Evolutionary conservation across 441 rosid genomes (phyloP).

Genomic region (Jatropha multifida): DNA sequence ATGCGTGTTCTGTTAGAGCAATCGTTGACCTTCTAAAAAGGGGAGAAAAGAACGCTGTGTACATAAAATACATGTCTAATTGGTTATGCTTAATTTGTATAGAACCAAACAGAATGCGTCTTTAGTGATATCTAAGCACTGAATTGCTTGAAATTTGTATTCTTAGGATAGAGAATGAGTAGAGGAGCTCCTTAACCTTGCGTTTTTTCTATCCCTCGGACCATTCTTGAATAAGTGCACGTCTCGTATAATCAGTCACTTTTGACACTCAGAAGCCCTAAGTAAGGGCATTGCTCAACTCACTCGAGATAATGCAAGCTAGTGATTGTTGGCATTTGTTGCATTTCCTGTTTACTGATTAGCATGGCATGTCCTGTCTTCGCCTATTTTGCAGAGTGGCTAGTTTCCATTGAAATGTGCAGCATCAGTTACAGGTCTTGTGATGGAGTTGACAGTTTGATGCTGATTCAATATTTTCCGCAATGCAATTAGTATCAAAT

Average conservation of each 20-base stretch:
- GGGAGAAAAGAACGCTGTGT: neutral
- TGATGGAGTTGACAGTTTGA: slow-evolving; percentile 32
- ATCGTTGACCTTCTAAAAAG: neutral
- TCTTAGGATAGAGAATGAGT: neutral
- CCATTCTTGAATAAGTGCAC: neutral
- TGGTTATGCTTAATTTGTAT: neutral
- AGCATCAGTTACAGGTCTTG: slow-evolving; percentile 30
- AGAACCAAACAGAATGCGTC: no score
- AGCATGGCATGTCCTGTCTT: slow-evolving; percentile 7
- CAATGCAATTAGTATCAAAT: slow-evolving; percentile 84
- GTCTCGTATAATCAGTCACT: neutral
- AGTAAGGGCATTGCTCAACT: neutral
- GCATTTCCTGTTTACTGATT: neutral
- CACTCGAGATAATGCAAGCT: neutral
- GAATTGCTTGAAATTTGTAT: neutral
- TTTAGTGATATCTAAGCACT: neutral
- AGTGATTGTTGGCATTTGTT: neutral
- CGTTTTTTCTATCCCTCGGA: neutral
- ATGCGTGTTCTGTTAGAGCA: neutral
- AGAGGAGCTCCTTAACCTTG: neutral
- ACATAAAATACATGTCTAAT: neutral
- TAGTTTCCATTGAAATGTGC: slow-evolving; percentile 41
- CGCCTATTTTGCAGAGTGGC: slow-evolving; percentile 36
- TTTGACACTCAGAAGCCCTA: neutral
- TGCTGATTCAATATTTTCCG: slow-evolving; percentile 36